Base-by-base conservation (phyloP, 2,329 filamentous ascomycete species). In the Alternaria ethzedia region DNA sequence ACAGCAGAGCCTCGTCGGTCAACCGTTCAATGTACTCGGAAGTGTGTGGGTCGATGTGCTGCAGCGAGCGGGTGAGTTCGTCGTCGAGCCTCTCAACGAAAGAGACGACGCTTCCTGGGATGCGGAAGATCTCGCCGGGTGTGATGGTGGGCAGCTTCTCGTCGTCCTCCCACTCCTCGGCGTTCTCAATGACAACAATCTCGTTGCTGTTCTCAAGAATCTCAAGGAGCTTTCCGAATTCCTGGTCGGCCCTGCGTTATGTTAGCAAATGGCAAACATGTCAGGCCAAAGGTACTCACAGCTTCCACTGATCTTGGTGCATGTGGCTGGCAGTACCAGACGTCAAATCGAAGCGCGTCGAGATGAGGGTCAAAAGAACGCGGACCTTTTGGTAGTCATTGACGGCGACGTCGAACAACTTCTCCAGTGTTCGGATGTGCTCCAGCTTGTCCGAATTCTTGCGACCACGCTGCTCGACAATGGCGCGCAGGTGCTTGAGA, bases 81-180 rank as follows among this genome's bases (percentile, higher is more conserved):
- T 99, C 96, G 76, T 99, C 96, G 20, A 99, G 88, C 77, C 96
- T 89, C 86, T 99, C 96, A 30, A 97, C 89, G 78, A 95, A 96
- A 0, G 96, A 98, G 49, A 97, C 93, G 65, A 98, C 86, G 84
- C 93, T 97, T 78, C 96, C 96, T 20, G 96, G 93, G 61, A 99
- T 88, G 84, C 91, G 94, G 86, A 97, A 92, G 78, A 95, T 88
- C 79, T 97, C 90, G 67, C 89, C 92, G 21, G 86, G 81, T 61
- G 87, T 88, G 70, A 95, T 85, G 30, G 86, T 86, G 13, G 96
- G 96, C 44, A 90, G 87, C 86, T 97, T 98, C 75, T 99, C 96
- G 72, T 99, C 96, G 76, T 99, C 96, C 72, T 99, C 96, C 96
- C 96, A 98, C 82, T 99, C 96, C 79, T 99, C 96, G 21, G 93